A percentile compares a stretch with the other conserved stretches of the same genome.
Conservation (phyloP, 2,329 filamentous ascomycete genomes). For the Trichoderma afroharzianum region DNA sequence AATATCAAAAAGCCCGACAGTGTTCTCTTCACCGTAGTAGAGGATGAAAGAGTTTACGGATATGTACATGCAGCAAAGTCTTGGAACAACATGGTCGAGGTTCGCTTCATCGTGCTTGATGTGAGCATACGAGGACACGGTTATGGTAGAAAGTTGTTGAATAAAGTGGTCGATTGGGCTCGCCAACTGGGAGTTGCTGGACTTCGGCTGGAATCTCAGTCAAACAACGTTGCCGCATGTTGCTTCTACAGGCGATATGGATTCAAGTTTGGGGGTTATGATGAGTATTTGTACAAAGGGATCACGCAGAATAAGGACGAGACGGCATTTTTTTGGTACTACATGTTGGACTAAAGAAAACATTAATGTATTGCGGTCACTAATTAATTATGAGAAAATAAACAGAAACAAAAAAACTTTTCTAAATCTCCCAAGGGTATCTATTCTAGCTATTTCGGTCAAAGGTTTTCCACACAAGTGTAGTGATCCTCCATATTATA, state of each 20-base stretch:
- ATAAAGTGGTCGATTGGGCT: constrained; percentile 19
- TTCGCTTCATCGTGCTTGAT: constrained; percentile 20
- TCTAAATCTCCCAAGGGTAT: constrained; percentile 5
- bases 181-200: constrained; percentile 13
- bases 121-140: constrained; percentile 17
- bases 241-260: constrained; percentile 20
- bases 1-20: neutral
- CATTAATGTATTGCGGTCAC: neutral
- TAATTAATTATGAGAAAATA: neutral
- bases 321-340: constrained; percentile 21
- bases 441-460: neutral
- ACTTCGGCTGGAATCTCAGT: constrained; percentile 19
- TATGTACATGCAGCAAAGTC: constrained; percentile 18
- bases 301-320: constrained; percentile 17
- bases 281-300: constrained; percentile 20
- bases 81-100: constrained; percentile 22
- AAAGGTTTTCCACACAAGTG: neutral
- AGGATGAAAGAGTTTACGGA: constrained; percentile 13
- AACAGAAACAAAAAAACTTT: neutral
- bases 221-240: constrained; percentile 21
- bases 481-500: neutral
- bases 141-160: constrained; percentile 15
- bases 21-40: neutral
- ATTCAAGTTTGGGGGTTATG: constrained; percentile 21
- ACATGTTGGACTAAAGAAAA: neutral